Evolutionary conservation across 139 green algal genomes (phyloP), one percentile per base, ranked within the genome.

Genomic region (Desmodesmus armatus): DNA sequence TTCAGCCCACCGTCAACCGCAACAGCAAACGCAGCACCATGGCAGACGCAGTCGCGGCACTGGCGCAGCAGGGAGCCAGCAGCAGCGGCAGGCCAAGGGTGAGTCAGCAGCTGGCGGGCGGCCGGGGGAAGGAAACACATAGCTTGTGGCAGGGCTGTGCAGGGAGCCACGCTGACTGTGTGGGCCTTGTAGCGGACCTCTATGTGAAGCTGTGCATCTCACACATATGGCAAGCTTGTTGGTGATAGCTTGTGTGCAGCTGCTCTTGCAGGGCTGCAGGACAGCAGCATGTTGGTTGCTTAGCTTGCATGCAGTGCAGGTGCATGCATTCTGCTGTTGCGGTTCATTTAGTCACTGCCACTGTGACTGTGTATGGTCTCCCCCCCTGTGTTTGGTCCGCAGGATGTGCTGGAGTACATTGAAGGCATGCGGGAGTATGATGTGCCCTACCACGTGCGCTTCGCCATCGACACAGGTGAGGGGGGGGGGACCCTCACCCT

Each of bases 401-500:
- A 97, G 91, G 95, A 98, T 55, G 91, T 90, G 11, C 74, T 92
- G 77, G 92, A 97, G 33, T 80, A 77, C 7, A 91, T 99, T 15
- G 80, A 95, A 65, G 97, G 98, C 81, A 92, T 99, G 80, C 90
- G 96, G 3, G 97, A 99, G 93, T 96, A 98, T 83, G 97, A 99
- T 83, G 97, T 99, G 85, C 96, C 96, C 41, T 99, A 98, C 89
- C 97, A 99, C 89, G 87, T 98, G 63, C 94, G 97, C 75, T 99
- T 96, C 73, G 89, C 91, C 40, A 99, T 99, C 73, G 97, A 99
- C 89, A 93, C 78, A 23, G 94, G 94, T 85, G 87, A 96, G 33
- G n/a, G 90, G 96, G 29, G 96, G 92, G 83, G 96, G 95, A 11
- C 89, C 95, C 85, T 99, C 96, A 96, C 99, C 94, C 91, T 91